These are phyloP conservation scores for Teratosphaeria pseudoeucalypti DNA, from an alignment of 2,329 filamentous ascomycete species.

Conservation along the genomic window DNA sequence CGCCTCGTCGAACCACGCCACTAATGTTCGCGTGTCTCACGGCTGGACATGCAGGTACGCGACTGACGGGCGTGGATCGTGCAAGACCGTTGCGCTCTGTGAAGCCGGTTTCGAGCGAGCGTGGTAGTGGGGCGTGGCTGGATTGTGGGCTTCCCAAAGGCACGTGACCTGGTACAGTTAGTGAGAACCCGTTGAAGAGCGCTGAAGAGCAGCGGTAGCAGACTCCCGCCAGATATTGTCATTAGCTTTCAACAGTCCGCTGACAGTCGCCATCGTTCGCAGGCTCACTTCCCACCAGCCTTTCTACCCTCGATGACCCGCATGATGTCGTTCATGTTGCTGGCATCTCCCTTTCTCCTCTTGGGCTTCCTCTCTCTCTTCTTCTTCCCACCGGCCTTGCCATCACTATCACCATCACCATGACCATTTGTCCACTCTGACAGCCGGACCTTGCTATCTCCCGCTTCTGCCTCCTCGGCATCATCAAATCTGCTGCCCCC, in stretches of 20 bases:
- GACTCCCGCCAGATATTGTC: not conserved
- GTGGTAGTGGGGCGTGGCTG: no score
- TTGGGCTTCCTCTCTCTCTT: conserved; percentile 72
- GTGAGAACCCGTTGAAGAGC: no score
- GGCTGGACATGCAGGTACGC: not conserved
- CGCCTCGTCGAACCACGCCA: not conserved
- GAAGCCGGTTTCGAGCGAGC: not conserved
- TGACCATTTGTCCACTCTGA: conserved; percentile 50
- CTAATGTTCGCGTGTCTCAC: not conserved
- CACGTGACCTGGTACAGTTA: not conserved
- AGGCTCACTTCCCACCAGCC: conserved; percentile 14
- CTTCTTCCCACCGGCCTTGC: conserved; percentile 55
- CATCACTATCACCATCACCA: conserved; percentile 42
- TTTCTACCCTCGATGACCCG: conserved; percentile 24
- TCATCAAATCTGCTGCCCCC: conserved; percentile 80
- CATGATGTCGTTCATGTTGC: conserved; percentile 24
- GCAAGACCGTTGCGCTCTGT: not conserved
- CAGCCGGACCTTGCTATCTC: conserved; percentile 51
- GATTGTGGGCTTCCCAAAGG: not conserved
- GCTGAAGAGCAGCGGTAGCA: no score
- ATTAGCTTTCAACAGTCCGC: no score
- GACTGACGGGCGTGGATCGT: not conserved
- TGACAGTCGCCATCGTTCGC: no score
- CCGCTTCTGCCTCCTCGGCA: conserved; percentile 66
- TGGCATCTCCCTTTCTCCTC: conserved; percentile 39